phyloP scores from a whole-genome alignment of 2,329 filamentous ascomycete species.

The Pyricularia sp. region DNA sequence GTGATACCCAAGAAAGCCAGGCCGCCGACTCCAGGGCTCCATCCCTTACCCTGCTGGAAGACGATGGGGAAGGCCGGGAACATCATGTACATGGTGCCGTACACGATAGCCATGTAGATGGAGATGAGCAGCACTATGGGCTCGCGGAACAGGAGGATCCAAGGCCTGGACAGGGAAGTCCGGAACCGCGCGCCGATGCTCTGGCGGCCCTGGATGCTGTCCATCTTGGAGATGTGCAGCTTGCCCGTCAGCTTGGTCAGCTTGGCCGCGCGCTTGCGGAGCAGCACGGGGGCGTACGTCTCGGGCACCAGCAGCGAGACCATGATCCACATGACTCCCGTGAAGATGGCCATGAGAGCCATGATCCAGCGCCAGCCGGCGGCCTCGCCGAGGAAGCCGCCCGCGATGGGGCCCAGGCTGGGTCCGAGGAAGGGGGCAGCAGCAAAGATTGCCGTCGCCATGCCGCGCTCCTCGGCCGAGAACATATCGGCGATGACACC shows the following conservation, averaged over 20 bases:
- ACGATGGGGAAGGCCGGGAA: slow-evolving; percentile 54
- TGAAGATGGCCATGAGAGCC: slow-evolving; percentile 51
- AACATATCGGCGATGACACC: slow-evolving; percentile 53
- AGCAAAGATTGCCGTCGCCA: slow-evolving; percentile 51
- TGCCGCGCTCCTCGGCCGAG: slow-evolving; percentile 33
- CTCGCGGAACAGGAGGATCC: slow-evolving; percentile 56
- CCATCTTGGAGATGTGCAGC: slow-evolving; percentile 40
- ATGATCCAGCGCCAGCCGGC: slow-evolving; percentile 60
- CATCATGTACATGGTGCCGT: slow-evolving; percentile 43
- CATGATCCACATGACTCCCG: slow-evolving; percentile 44
- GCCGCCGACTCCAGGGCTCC: slow-evolving; percentile 59
- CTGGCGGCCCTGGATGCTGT: slow-evolving; percentile 21
- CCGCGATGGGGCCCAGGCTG: slow-evolving; percentile 48
- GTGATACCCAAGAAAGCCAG: slow-evolving; percentile 65
- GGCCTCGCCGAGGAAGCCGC: slow-evolving; percentile 51
- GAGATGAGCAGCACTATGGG: slow-evolving; percentile 55
- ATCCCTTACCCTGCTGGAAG: slow-evolving; percentile 61
- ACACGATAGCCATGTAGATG: slow-evolving; percentile 53
- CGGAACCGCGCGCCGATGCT: slow-evolving; percentile 38
- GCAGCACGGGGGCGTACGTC: slow-evolving; percentile 46
- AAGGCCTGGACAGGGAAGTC: slow-evolving; percentile 48
- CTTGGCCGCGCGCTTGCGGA: slow-evolving; percentile 37
- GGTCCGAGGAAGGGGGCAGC: slow-evolving; percentile 55
- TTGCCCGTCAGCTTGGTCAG: slow-evolving; percentile 40
- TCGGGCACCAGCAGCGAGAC: slow-evolving; percentile 40